These are phyloP conservation scores for Cucurbita maxima DNA, from an alignment of 306 rosid species.

Conservation along the genomic window DNA sequence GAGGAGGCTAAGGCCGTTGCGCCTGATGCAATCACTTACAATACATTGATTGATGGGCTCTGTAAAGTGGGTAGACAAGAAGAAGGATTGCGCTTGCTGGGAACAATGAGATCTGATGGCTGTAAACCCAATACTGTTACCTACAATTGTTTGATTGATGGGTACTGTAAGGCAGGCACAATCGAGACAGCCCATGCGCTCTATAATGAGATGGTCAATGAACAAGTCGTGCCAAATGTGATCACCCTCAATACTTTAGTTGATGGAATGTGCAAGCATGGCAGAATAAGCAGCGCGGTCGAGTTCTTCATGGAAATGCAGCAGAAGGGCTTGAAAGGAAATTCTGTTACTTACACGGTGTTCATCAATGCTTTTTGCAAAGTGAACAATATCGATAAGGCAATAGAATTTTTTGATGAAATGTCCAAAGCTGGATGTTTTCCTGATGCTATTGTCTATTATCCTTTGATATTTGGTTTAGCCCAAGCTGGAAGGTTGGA, in stretches of 20 bases:
- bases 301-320: constrained; percentile 44
- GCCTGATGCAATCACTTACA: constrained; percentile 50
- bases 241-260: constrained; percentile 59
- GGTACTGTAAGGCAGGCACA: constrained; percentile 50
- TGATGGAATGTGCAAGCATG: constrained; percentile 55
- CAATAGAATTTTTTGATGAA: constrained; percentile 46
- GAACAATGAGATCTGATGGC: constrained; percentile 36
- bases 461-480: constrained; percentile 60
- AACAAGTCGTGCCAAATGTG: constrained; percentile 33
- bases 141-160: constrained; percentile 67
- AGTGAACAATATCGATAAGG: constrained; percentile 51
- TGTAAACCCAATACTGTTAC: constrained; percentile 38
- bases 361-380: constrained; percentile 54
- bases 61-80: constrained; percentile 81
- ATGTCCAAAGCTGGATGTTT: constrained; percentile 43
- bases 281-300: constrained; percentile 41
- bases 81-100: constrained; percentile 48
- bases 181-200: constrained; percentile 39
- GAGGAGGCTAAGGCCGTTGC: constrained; percentile 14
- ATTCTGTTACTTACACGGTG: constrained; percentile 35
- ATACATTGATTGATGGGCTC: constrained; percentile 67
- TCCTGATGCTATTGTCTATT: constrained; percentile 45
- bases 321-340: constrained; percentile 44
- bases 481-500: constrained; percentile 65
- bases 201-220: constrained; percentile 42